Evolutionary conservation across 2,329 filamentous ascomycete genomes (phyloP).

Genomic region (Phialophora tarda): DNA sequence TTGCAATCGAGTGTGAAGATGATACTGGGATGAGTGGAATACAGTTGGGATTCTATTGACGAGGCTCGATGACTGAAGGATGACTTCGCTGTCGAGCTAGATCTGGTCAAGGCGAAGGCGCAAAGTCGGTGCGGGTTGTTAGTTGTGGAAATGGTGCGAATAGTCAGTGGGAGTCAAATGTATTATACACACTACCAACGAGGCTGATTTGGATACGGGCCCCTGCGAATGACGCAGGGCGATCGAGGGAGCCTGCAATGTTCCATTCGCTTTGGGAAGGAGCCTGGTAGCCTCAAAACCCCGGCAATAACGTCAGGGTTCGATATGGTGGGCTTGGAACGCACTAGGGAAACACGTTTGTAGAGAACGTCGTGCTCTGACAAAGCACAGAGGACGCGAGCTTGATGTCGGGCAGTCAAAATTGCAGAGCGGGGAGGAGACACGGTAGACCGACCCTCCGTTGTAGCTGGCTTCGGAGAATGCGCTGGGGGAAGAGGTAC

Average conservation of each 20-base stretch:
- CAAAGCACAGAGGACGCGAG: background rate
- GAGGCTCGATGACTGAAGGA: background rate
- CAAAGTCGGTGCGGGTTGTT: background rate
- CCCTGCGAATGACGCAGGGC: background rate
- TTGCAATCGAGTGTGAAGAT: background rate
- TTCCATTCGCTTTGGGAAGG: background rate
- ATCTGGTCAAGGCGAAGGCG: background rate
- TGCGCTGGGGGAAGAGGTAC: background rate
- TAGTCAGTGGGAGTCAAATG: background rate
- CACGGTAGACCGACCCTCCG: background rate
- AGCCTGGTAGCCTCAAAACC: background rate
- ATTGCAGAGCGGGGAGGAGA: background rate
- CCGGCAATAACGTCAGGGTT: constrained; percentile 1
- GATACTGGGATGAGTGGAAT: background rate
- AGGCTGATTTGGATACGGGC: background rate
- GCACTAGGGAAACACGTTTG: background rate
- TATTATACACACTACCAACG: background rate
- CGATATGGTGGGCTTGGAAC: background rate
- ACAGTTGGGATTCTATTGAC: background rate
- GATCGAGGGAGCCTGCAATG: background rate
- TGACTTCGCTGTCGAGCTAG: background rate
- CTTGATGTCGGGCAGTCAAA: background rate
- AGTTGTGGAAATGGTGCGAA: background rate
- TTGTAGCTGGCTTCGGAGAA: background rate
- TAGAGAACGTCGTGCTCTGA: background rate